Percentiles rank a stretch among this genome's conserved stretches.
phyloP scores from a whole-genome alignment of 345 rosid species.

The Litchi chinensis region DNA sequence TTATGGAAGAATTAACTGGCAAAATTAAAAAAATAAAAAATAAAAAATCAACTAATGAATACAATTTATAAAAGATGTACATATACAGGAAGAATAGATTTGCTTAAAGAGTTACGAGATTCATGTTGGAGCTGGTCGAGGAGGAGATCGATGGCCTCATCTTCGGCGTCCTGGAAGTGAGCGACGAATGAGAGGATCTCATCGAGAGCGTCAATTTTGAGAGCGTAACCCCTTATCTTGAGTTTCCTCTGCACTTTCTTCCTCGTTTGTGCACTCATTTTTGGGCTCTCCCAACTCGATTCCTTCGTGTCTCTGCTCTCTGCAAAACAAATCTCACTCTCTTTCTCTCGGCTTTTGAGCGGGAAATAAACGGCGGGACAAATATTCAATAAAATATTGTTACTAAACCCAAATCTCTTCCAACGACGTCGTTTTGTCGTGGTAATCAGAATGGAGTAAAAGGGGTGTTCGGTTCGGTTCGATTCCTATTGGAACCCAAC shows the following conservation, averaged over 20 bases:
- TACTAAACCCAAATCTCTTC: conserved; percentile 2
- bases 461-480: no score
- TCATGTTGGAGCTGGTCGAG: conserved; percentile 75
- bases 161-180: conserved; percentile 65
- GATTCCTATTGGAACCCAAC: no score
- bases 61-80: no score
- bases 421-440: no score
- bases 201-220: conserved; percentile 74
- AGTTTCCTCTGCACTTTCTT: conserved; percentile 77
- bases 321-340: background rate
- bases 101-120: conserved; percentile 26
- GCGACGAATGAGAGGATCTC: conserved; percentile 59
- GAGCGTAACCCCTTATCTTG: conserved; percentile 74
- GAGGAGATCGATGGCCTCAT: conserved; percentile 75
- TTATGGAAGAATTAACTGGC: conserved; percentile 64
- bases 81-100: no score
- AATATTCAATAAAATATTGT: background rate
- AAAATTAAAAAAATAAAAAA: conserved; percentile 21
- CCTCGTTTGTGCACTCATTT: conserved; percentile 47
- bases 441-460: no score
- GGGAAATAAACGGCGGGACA: conserved; percentile 27
- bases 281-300: background rate
- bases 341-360: conserved; percentile 5
- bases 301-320: background rate
- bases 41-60: background rate